Percentiles rank a stretch among this genome's conserved stretches.
Evolutionary conservation across 2,329 filamentous ascomycete species (phyloP).

Genomic region (Pleomassaria siparia): DNA sequence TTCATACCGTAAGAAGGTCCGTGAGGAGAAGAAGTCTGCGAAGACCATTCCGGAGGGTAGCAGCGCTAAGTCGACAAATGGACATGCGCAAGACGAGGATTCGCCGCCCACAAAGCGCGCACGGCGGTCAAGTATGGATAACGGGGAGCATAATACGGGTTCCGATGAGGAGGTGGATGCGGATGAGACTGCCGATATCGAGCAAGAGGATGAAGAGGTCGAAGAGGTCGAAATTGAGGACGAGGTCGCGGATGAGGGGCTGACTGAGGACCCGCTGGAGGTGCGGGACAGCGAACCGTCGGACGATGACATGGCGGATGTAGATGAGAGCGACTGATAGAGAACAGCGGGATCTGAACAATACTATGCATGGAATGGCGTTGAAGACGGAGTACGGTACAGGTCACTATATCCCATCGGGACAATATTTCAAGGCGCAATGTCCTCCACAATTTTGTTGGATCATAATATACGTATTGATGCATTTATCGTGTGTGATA

Average conservation of each 20-base stretch:
- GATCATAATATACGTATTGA: background rate
- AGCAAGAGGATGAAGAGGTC: slow-evolving; percentile 54
- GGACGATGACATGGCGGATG: slow-evolving; percentile 56
- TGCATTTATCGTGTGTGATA: background rate
- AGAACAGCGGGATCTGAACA: background rate
- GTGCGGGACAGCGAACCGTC: slow-evolving; percentile 49
- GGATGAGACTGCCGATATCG: slow-evolving; percentile 49
- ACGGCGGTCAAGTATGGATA: slow-evolving; percentile 39
- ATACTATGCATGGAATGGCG: slow-evolving; percentile 31
- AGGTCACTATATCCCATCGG: slow-evolving; percentile 7
- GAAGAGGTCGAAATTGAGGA: slow-evolving; percentile 58
- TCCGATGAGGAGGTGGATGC: slow-evolving; percentile 41
- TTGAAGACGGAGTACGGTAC: slow-evolving; percentile 19
- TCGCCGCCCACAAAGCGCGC: slow-evolving; percentile 55
- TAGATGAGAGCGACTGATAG: slow-evolving; percentile 50
- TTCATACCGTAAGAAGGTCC: slow-evolving; percentile 69
- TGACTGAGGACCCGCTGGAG: slow-evolving; percentile 46
- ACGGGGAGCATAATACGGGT: slow-evolving; percentile 41
- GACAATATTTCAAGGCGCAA: background rate
- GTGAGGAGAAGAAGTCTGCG: slow-evolving; percentile 59
- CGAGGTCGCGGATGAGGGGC: slow-evolving; percentile 55
- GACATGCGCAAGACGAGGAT: slow-evolving; percentile 39
- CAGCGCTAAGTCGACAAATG: slow-evolving; percentile 15
- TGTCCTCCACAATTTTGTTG: background rate
- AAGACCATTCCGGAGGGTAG: slow-evolving; percentile 9